Conservation (phyloP, 1,284 basidiomycete genomes). For the Kalmanozyma brasiliensis region DNA sequence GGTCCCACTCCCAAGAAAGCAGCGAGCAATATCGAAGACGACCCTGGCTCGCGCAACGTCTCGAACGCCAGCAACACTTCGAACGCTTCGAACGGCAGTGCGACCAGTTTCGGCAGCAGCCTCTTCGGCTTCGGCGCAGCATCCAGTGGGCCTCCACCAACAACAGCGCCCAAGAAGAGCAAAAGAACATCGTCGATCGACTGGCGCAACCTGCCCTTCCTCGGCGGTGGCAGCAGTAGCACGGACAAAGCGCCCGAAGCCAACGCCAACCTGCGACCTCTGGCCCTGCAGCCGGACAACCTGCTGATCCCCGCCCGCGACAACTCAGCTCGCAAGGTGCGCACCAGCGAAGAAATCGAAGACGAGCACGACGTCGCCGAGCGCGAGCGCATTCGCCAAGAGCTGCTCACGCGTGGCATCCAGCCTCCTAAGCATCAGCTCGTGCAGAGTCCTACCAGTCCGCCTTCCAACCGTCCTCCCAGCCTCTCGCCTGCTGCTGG, state of each 20-base stretch:
- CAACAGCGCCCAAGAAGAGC: constrained; percentile 21
- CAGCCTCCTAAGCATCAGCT: constrained; percentile 56
- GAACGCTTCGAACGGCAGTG: constrained; percentile 5
- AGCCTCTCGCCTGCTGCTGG: constrained; percentile 20
- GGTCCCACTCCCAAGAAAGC: constrained; percentile 7
- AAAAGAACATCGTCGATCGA: constrained; percentile 46
- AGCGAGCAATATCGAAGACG: constrained; percentile 1
- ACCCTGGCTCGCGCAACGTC: constrained; percentile 13
- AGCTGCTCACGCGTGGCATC: constrained; percentile 54
- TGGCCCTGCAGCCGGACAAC: constrained; percentile 72
- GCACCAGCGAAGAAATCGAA: constrained; percentile 52
- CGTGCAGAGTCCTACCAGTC: constrained; percentile 24
- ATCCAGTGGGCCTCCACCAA: constrained; percentile 1
- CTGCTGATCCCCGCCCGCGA: constrained; percentile 31
- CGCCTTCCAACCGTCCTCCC: constrained; percentile 16
- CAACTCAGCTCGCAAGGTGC: constrained; percentile 37
- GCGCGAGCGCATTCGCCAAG: constrained; percentile 53
- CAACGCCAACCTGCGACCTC: constrained; percentile 74
- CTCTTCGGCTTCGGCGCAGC: constrained; percentile 39
- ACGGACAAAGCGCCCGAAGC: constrained; percentile 71
- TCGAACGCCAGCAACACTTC: constrained; percentile 20
- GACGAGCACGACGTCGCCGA: constrained; percentile 53
- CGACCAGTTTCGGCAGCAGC: constrained; percentile 20
- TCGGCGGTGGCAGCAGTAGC: constrained; percentile 36
- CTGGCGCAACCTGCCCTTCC: constrained; percentile 50